Base-by-base conservation (phyloP, 108 stramenopile genomes). In the Fistulifera pelliculosa region DNA sequence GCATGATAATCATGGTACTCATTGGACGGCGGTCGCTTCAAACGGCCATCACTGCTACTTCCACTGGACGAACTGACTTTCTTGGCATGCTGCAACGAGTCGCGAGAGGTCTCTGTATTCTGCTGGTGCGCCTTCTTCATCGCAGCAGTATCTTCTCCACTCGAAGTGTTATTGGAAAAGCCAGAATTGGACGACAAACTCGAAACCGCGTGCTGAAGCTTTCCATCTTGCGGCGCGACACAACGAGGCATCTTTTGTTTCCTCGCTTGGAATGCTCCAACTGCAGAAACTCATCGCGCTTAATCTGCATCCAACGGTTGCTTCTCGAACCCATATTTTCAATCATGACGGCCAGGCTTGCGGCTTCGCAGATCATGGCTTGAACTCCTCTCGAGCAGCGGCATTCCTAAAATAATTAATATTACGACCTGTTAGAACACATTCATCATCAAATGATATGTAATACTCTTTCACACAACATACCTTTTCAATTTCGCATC, bases 341-440 rank as follows among this genome's bases (percentile, higher is more conserved):
- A 25, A 87, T 73, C 88, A 95, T 90, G 28, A 90, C 90, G 21
- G 71, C 48, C 47, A 94, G 58, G 62, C 82, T 84, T 43, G 88
- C 85, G 27, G 87, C 65, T 67, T 96, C 94, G 2, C 68, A 64
- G 15, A 94, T 72, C 56, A 95, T 65, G 12, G 76, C 81, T 27
- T 86, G 75, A 15, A 89, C 52, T 16, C 92, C 94, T 38, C 73
- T 67, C 25, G 90, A 58, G n/a, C 92, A 79, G 11, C 94, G 85
- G 41, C 78, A 77, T 54, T 81, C 80, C 78, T 81, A 52, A 48
- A 16, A 48, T 48, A 48, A 13, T 48, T 11, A 16, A 16, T 10
- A 16, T 48, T 11, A 16, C 12, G 15, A 10, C n/a, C n/a, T 10
- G 10, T 18, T 10, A 16, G 15, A 8, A 16, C 15, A 48, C 10